Base-by-base conservation (phyloP, 1,284 basidiomycete species). In the Trichosporon ovoides region DNA sequence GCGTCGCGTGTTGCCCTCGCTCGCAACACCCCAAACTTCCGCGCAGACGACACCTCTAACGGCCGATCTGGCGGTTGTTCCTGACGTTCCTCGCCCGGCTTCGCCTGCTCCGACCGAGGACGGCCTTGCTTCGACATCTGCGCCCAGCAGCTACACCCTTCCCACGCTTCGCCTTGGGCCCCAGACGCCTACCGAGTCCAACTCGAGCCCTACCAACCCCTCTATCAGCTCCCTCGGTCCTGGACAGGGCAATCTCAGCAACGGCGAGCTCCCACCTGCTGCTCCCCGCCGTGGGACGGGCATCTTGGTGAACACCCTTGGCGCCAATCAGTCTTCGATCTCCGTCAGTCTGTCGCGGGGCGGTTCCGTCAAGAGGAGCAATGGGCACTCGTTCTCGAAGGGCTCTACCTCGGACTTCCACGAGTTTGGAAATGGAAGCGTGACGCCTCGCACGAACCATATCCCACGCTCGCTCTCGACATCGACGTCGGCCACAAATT, bases 161-260 rank as follows among this genome's bases (percentile, higher is more conserved):
- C 61, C 61, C 0, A 46, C 61, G 3, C 56, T 63, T 3, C 61
- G 61, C 7, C 58, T 63, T 12, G 61, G 61, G 6, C 61, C 61
- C 0, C 56, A 58, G 6, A 22, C 36, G 1, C 18, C 36, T 11
- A 50, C 50, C 14, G 58, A 59, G 28, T 24, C 53, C 22, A 58
- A 56, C 13, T 58, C 55, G 10, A 63, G 58, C 38, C 22, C 57
- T 37, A 58, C 53, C n/a, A 57, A 53, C 31, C 48, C 55, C n/a
- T 52, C 53, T 36, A 56, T 52, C 20, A 48, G 43, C 24, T 48
- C 43, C 11, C 14, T 48, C 16, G 43, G 43, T 9, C 43, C 43
- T 7, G 53, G 54, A 36, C 40, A 48, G 2, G 56, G 51, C 51
- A 53, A 52, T 18, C 55, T 59, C n/a, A 52, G 38, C 12, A 51